Percentiles rank a stretch among this genome's conserved stretches.
phyloP scores from a whole-genome alignment of 345 rosid genomes.

The Populus deltoides region DNA sequence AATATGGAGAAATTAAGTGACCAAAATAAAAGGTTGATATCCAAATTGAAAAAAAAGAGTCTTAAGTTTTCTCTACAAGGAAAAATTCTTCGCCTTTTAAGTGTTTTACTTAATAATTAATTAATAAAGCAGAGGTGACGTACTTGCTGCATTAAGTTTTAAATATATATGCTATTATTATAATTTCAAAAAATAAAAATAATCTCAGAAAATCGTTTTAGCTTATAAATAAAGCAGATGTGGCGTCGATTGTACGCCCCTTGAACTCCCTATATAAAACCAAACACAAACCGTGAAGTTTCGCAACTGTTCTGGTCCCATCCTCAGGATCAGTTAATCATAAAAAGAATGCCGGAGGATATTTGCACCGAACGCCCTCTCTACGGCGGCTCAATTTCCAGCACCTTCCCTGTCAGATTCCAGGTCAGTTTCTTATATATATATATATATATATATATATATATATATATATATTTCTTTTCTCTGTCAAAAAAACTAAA shows the following conservation, averaged over 20 bases:
- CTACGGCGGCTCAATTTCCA: conserved; percentile 64
- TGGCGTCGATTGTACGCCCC: background rate
- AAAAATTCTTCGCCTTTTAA: too few relatives aligned
- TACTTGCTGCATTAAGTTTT: too few relatives aligned
- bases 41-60: too few relatives aligned
- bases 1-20: too few relatives aligned
- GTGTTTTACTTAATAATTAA: too few relatives aligned
- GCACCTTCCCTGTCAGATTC: conserved; percentile 52
- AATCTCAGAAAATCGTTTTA: background rate
- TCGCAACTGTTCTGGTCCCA: background rate
- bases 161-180: too few relatives aligned
- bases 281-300: background rate
- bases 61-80: too few relatives aligned
- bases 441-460: background rate
- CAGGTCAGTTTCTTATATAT: conserved; percentile 31
- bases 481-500: background rate
- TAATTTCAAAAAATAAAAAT: too few relatives aligned
- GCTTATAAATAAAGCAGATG: background rate
- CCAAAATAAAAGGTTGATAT: too few relatives aligned
- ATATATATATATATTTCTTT: background rate
- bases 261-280: background rate
- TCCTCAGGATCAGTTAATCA: too few relatives aligned
- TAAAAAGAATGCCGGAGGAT: conserved; percentile 39
- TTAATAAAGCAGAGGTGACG: too few relatives aligned
- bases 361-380: conserved; percentile 36